Percentiles rank a stretch among this genome's conserved stretches.
Evolutionary conservation across 2,329 filamentous ascomycete species (phyloP).

Genomic region (Chaetomiaceae sp.): DNA sequence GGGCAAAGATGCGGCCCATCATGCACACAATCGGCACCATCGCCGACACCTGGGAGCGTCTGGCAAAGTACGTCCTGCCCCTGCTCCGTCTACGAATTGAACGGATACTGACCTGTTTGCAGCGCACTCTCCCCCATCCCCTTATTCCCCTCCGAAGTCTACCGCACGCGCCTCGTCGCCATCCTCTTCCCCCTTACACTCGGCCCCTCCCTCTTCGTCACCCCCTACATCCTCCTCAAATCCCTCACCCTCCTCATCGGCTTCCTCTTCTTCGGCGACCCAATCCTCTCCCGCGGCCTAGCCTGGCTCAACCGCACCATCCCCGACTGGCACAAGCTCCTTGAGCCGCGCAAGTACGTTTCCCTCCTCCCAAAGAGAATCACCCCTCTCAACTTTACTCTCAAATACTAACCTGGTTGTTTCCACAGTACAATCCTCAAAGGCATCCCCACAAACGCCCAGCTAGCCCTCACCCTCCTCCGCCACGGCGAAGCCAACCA

Average conservation of each 20-base stretch:
- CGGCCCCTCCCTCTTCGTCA: conserved; percentile 48
- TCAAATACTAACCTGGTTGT: background rate
- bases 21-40: conserved; percentile 56
- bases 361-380: background rate
- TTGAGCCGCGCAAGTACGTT: conserved; percentile 63
- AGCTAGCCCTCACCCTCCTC: conserved; percentile 74
- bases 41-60: conserved; percentile 48
- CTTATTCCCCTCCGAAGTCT: conserved; percentile 53
- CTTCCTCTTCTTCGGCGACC: conserved; percentile 75
- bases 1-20: conserved; percentile 67
- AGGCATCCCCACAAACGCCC: conserved; percentile 80
- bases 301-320: conserved; percentile 54
- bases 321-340: conserved; percentile 69
- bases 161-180: conserved; percentile 51
- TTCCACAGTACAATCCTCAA: conserved; percentile 58
- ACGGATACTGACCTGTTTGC: background rate
- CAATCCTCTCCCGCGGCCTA: conserved; percentile 59
- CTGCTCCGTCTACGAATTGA: background rate
- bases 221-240: conserved; percentile 61
- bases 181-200: conserved; percentile 50
- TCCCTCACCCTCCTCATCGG: conserved; percentile 63
- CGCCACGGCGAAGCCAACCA: conserved; percentile 79
- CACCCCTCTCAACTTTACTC: conserved; percentile 12
- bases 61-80: conserved; percentile 38
- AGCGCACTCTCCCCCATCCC: conserved; percentile 59